Base-by-base conservation (phyloP, 1,139 yeast species). In the Hyphopichia khmerensis region DNA sequence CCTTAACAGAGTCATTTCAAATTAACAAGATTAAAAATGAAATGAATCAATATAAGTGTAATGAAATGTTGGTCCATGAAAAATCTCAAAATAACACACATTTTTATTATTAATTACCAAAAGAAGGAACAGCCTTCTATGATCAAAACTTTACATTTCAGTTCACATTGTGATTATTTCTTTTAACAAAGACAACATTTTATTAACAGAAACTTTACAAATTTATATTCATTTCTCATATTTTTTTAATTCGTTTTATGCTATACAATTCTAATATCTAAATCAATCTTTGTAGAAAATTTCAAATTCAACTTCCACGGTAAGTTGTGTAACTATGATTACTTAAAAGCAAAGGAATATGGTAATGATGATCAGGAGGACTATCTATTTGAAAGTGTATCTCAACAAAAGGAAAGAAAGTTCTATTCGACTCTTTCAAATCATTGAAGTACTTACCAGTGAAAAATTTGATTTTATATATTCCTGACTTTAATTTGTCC, bases 281-380 rank as follows among this genome's bases (percentile, higher is more conserved):
- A 7, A 26, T 26, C 10, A 7, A 4, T 11, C 5, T 9, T 26
- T 26, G 29, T 26, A 26, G 11, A 26, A 7, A 8, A 5, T 21
- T 21, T 21, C 24, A 6, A 26, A 13, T 7, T 26, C n/a, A 84
- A 53, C 87, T 80, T 3, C 97, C 97, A 48, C 96, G 77, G 65
- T 90, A 90, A 0, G 96, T 90, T 14, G 95, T 80, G 65, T 89
- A 90, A 37, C 96, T 85, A 62, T 83, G 87, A 58, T 87, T 87
- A 36, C 96, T 82, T 43, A 90, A 69, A 43, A 90, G 71, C 49
- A 90, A 67, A 0, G 97, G 97, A 43, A 90, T 83, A 59, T 90
- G 97, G 63, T 88, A 90, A 62, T 90, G 96, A 33, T 77, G 67
- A 49, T 84, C 90, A 0, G 91, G 84, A 0, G 86, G 84, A 48